A percentile compares a stretch with the other conserved stretches of the same genome.
Evolutionary conservation across 805 yeast genomes (phyloP).

Genomic region (Starmera pachycereana): DNA sequence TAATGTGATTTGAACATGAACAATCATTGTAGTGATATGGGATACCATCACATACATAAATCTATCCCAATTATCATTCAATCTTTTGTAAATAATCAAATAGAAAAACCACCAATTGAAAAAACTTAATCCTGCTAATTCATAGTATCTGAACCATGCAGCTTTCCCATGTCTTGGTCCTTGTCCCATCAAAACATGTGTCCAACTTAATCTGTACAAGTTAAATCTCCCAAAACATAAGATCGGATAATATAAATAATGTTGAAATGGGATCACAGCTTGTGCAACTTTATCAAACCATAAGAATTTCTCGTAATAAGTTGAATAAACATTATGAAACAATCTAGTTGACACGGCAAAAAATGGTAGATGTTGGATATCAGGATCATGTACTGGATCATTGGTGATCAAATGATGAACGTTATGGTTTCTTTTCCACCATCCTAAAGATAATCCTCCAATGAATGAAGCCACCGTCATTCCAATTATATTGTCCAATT

Average conservation of each 20-base stretch:
- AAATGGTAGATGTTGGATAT: slow-evolving; percentile 86
- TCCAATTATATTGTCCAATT: slow-evolving; percentile 65
- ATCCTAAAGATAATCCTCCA: slow-evolving; percentile 85
- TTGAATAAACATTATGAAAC: slow-evolving; percentile 62
- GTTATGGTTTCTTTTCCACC: slow-evolving; percentile 94
- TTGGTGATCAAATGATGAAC: slow-evolving; percentile 90
- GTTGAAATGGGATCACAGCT: slow-evolving; percentile 49
- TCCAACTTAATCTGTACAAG: slow-evolving; percentile 74
- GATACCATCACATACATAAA: slow-evolving; percentile 58
- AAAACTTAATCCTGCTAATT: slow-evolving; percentile 54
- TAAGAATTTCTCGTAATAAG: slow-evolving; percentile 62
- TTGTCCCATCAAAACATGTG: slow-evolving; percentile 57
- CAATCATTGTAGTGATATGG: slow-evolving; percentile 77
- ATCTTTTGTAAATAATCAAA: slow-evolving; percentile 36
- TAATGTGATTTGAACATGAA: slow-evolving; percentile 87
- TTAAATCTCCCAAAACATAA: slow-evolving; percentile 80
- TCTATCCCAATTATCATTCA: slow-evolving; percentile 45
- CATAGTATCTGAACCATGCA: slow-evolving; percentile 79
- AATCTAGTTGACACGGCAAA: slow-evolving; percentile 74
- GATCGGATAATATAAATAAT: slow-evolving; percentile 66
- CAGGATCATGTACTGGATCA: slow-evolving; percentile 92
- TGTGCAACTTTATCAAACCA: slow-evolving; percentile 62
- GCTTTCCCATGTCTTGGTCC: slow-evolving; percentile 80
- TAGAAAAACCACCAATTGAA: slow-evolving; percentile 82
- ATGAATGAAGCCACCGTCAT: slow-evolving; percentile 62